Evolutionary conservation across 2,329 filamentous ascomycete genomes (phyloP), one percentile per base, ranked within the genome.

Genomic region (Fusarium subtropicale): DNA sequence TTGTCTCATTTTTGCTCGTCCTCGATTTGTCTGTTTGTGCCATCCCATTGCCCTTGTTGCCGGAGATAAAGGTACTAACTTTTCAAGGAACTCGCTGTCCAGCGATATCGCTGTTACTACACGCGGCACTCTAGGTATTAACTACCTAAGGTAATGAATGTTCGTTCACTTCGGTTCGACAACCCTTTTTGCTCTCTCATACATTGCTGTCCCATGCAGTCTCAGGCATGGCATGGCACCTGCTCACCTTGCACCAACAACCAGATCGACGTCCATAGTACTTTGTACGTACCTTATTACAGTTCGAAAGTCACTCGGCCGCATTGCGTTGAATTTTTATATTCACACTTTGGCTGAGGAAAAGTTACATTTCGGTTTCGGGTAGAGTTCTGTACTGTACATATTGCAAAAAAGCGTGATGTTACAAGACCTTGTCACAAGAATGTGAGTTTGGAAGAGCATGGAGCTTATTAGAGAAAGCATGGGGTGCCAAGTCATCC

Each of bases 401-500:
- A 18, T 51, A 51, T 28, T 39, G 26, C 13, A 7, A 20, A 39
- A 36, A 24, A 66, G 28, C 34, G 46, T 44, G 42, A 44, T 36
- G 33, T 44, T 48, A 30, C 12, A 64, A 59, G 50, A 42, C 53
- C 15, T 52, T 56, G 60, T 61, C 41, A 48, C 47, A 60, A 64
- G 48, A 64, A 46, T 56, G 45, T 50, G 64, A 60, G 46, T 60
- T 57, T 61, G 36, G 51, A 48, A 54, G 66, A 56, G 58, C 56
- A 47, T 50, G 54, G 56, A 67, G 60, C 69, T 58, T 62, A 26
- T 39, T 39, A 39, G 36, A 33, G 36, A 33, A 56, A 70, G 51
- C 62, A 62, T 65, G 70, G 70, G 69, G 61, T 65, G 66, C 71
- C 72, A 75, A 60, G 69, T 74, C 73, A 76, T 75, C 74, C 69